Evolutionary conservation across 78 protist species (phyloP).

Genomic region (Planoprotostelium fungivorum): DNA sequence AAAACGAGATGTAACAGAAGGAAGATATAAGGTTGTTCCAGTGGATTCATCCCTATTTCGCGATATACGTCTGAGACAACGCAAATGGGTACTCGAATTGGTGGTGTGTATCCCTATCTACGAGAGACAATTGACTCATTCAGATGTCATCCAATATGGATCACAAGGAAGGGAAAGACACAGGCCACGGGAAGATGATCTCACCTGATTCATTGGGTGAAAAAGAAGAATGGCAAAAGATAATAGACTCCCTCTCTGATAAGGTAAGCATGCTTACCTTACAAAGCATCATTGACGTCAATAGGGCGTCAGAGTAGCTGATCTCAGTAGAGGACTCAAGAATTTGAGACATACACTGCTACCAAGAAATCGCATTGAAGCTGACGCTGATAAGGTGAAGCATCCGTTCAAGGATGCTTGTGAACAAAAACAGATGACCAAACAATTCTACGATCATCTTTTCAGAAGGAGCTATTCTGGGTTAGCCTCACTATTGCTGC

Average conservation of each 20-base stretch:
- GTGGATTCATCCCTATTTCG: neutral
- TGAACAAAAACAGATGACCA: neutral
- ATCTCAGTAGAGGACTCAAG: neutral
- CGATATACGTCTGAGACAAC: neutral
- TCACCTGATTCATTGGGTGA: neutral
- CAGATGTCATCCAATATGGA: neutral
- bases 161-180: neutral
- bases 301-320: neutral
- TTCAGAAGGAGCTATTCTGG: neutral
- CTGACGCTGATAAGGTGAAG: neutral
- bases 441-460: neutral
- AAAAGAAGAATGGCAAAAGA: neutral
- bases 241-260: neutral
- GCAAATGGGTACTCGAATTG: neutral
- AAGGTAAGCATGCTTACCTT: neutral
- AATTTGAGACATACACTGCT: neutral
- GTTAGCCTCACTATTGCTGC: too few species aligned
- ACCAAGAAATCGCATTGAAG: neutral
- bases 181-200: neutral
- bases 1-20: too few species aligned
- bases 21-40: neutral
- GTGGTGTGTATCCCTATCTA: neutral
- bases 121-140: neutral
- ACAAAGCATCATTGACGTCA: neutral
- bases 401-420: too few species aligned